Base-by-base conservation (phyloP, 108 stramenopile genomes). In the Discostella stelligeroides region DNA sequence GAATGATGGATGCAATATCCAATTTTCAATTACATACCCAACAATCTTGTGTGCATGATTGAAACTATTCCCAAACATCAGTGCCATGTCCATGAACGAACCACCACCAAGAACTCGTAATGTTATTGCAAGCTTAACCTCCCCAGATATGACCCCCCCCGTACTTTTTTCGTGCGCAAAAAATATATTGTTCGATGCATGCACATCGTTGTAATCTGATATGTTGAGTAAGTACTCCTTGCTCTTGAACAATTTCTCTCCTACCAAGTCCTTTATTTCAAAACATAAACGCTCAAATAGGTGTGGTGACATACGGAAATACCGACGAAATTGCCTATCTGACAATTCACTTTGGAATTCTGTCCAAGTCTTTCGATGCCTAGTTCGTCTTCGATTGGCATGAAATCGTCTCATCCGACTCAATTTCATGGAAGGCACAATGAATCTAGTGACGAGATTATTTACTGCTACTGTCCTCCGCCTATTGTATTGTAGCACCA, bases 91-190 rank as follows among this genome's bases (percentile, higher is more conserved):
- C 23, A 63, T 7, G 23, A 24, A 63, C 4, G 61, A 63, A 7
- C 61, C 61, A 42, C 61, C 61, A 11, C 41, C 61, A 24, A 63
- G 43, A 21, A 63, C 11, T 4, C 61, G 40, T 23, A 63, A 24
- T n/a, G 43, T 45, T 20, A 63, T 7, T 7, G 61, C 61, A 2
- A 63, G 1, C 23, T 45, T 63, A 1, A 45, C 23, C 23, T 63
- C 61, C 1, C 61, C 41, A 11, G 18, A 42, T 12, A 63, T 63
- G 17, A 63, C 1, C 3, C 61, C 61, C 2, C 61, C 43, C 4
- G 40, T 63, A 43, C 4, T 18, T 3, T 11, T 40, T n/a, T n/a
- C n/a, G 23, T 63, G 61, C 4, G 43, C 43, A 45, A 5, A 6
- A 25, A 63, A 1, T 10, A 63, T 45, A 11, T 63, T 63, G 17